These are phyloP conservation scores for Ceratocystis colombiana DNA, from an alignment of 2,329 filamentous ascomycete genomes.

Conservation along the genomic window DNA sequence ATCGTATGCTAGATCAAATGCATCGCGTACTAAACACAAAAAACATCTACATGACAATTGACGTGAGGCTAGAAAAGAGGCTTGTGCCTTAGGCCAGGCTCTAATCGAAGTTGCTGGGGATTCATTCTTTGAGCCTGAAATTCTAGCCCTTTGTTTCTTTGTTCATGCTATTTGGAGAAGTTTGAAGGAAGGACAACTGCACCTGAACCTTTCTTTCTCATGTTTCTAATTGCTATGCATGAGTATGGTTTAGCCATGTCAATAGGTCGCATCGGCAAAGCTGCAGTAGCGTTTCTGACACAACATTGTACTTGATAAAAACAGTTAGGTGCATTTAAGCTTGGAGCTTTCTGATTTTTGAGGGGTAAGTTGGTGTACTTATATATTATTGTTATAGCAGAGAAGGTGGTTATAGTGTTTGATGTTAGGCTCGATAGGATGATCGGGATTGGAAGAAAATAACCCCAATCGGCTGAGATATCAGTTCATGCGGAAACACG, in stretches of 20 bases:
- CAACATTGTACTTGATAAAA: background rate
- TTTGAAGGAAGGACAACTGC: background rate
- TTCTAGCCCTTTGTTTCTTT: background rate
- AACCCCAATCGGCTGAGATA: no score
- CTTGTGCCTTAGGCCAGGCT: background rate
- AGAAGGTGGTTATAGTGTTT: no score
- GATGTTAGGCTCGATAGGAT: background rate
- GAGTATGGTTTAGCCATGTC: background rate
- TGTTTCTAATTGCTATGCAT: background rate
- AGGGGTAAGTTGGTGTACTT: background rate
- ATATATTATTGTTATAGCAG: background rate
- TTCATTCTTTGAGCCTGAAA: background rate
- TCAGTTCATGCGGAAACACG: no score
- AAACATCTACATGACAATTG: background rate
- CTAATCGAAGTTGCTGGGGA: background rate
- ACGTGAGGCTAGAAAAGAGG: no score
- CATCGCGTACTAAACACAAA: background rate
- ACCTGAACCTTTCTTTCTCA: background rate
- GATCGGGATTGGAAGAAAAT: no score
- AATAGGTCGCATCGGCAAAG: background rate
- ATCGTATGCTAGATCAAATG: background rate
- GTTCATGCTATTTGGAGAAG: background rate
- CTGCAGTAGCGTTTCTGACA: background rate
- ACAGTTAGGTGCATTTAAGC: conserved; percentile 16
- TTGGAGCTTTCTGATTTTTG: background rate